These are phyloP conservation scores for Cryptosporidium tyzzeri DNA, from an alignment of 169 alveolate genomes.

Conservation along the genomic window DNA sequence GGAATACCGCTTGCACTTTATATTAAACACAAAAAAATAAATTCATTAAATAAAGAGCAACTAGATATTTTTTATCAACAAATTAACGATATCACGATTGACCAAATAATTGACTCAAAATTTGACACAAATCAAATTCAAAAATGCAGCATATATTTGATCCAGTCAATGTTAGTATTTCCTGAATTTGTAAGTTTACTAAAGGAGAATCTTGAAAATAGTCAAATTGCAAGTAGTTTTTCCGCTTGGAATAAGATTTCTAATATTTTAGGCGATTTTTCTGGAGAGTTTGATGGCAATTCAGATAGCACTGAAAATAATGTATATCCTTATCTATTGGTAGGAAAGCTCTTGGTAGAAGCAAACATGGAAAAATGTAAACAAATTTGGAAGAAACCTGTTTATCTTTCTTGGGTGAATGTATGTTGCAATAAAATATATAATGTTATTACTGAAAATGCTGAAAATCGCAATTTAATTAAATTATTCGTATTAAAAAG, in stretches of 20 bases:
- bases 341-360: constrained; percentile 52
- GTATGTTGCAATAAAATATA: constrained; percentile 24
- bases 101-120: constrained; percentile 15
- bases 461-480: not conserved
- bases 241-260: constrained; percentile 10
- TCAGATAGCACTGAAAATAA: not conserved
- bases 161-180: constrained; percentile 43
- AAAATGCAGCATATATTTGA: constrained; percentile 37
- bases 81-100: constrained; percentile 18
- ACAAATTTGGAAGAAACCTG: constrained; percentile 28
- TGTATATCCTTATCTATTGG: constrained; percentile 38
- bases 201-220: not conserved
- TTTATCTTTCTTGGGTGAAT: constrained; percentile 26
- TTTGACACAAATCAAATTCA: constrained; percentile 10
- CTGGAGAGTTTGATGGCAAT: not conserved
- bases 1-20: constrained; percentile 55
- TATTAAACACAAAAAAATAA: not conserved
- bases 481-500: not conserved
- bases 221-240: not conserved
- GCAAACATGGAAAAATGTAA: constrained; percentile 58
- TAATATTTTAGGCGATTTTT: not conserved
- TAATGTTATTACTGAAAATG: constrained; percentile 8
- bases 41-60: constrained; percentile 19
- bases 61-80: not conserved
- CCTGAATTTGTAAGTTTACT: constrained; percentile 48